Evolutionary conservation across 2,329 filamentous ascomycete genomes (phyloP).

Genomic region (Hymenoscyphus repandus): DNA sequence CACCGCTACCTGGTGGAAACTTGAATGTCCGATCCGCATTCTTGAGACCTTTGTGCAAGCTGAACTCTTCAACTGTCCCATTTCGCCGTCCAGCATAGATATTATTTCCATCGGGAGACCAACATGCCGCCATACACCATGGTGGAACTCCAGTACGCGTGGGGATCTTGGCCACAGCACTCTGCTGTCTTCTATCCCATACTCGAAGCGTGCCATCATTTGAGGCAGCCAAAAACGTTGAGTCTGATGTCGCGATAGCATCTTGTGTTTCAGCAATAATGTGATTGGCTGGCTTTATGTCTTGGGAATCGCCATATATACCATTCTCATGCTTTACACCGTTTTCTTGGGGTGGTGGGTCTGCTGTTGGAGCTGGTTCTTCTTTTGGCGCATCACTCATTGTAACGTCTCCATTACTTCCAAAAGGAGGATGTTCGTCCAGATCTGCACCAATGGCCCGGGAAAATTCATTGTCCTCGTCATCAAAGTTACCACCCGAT

Average conservation of each 20-base stretch:
- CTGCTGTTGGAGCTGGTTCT: constrained; percentile 7
- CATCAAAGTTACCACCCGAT: constrained; percentile 61
- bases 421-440: constrained; percentile 22
- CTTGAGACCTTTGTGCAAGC: constrained; percentile 73
- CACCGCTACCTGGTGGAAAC: constrained; percentile 83
- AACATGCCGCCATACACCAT: constrained; percentile 97
- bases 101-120: constrained; percentile 91
- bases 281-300: constrained; percentile 13
- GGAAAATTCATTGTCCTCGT: constrained; percentile 81
- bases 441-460: constrained; percentile 56
- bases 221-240: constrained; percentile 81
- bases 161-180: constrained; percentile 73
- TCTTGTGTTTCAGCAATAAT: constrained; percentile 40
- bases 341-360: constrained; percentile 22
- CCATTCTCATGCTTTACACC: constrained; percentile 5
- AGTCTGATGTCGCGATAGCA: constrained; percentile 59
- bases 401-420: constrained; percentile 25
- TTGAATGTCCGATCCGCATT: constrained; percentile 74
- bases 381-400: constrained; percentile 21
- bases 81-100: constrained; percentile 92
- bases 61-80: constrained; percentile 89
- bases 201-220: constrained; percentile 86
- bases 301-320: constrained; percentile 14
- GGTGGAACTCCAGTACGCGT: constrained; percentile 74
- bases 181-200: constrained; percentile 78